phyloP scores from a whole-genome alignment of 2,329 filamentous ascomycete species.

The Berkeleyomyces rouxiae region DNA sequence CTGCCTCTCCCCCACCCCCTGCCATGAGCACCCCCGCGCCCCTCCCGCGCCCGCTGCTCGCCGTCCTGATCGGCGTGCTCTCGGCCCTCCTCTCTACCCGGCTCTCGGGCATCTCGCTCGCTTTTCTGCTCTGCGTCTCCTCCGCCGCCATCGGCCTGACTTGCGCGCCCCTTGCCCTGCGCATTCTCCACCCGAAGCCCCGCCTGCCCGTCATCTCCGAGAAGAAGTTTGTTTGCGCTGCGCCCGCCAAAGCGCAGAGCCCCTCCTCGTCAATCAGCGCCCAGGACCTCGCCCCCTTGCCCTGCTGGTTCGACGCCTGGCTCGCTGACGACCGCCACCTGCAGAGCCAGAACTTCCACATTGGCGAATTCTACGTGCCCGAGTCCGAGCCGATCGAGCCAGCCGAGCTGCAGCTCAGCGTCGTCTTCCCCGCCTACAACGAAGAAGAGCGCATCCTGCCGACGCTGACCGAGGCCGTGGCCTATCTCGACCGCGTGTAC shows the following conservation, averaged over 20 bases:
- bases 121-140: slow-evolving; percentile 6
- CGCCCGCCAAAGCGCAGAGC: slow-evolving; percentile 31
- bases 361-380: slow-evolving; percentile 26
- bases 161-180: slow-evolving; percentile 33
- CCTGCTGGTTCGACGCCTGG: slow-evolving; percentile 78
- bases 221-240: slow-evolving; percentile 68
- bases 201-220: slow-evolving; percentile 59
- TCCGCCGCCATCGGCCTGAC: slow-evolving; percentile 4
- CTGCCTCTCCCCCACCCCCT: not conserved
- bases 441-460: slow-evolving; percentile 68
- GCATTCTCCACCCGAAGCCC: slow-evolving; percentile 64
- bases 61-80: not conserved
- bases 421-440: slow-evolving; percentile 92
- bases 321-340: slow-evolving; percentile 37
- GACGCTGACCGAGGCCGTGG: slow-evolving; percentile 81
- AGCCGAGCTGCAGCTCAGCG: slow-evolving; percentile 69
- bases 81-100: not conserved
- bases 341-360: slow-evolving; percentile 16
- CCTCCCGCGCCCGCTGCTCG: not conserved
- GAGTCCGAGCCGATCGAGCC: slow-evolving; percentile 49
- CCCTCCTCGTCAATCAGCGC: not conserved
- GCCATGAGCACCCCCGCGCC: not conserved
- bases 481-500: slow-evolving; percentile 65
- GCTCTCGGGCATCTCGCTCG: not conserved
- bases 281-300: slow-evolving; percentile 33